phyloP scores from a whole-genome alignment of 305 asterid species.

The Ilex paraguariensis region DNA sequence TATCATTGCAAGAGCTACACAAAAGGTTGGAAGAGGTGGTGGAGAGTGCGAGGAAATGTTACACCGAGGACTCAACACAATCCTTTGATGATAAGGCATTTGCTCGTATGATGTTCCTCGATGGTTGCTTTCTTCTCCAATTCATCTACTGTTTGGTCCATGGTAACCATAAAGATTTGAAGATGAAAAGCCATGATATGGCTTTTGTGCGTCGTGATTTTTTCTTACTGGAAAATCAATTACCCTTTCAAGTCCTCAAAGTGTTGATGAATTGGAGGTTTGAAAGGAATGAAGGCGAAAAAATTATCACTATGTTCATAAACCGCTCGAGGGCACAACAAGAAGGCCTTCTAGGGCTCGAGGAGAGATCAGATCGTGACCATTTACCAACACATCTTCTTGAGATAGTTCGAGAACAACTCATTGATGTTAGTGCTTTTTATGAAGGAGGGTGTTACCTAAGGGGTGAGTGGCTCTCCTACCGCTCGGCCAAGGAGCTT shows the following conservation, averaged over 20 bases:
- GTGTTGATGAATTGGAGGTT: not conserved
- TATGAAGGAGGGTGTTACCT: too few relatives aligned
- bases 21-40: not conserved
- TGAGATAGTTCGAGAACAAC: too few relatives aligned
- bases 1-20: too few relatives aligned
- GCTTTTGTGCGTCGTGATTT: not conserved
- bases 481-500: too few relatives aligned
- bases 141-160: too few relatives aligned
- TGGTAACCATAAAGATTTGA: not conserved
- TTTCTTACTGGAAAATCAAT: not conserved
- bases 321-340: too few relatives aligned
- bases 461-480: too few relatives aligned
- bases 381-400: too few relatives aligned
- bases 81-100: not conserved
- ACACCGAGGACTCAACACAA: not conserved
- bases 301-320: not conserved
- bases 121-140: not conserved
- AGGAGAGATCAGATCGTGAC: too few relatives aligned
- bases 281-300: not conserved
- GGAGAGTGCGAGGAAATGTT: not conserved
- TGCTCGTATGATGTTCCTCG: not conserved
- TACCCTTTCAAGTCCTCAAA: not conserved
- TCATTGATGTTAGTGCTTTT: too few relatives aligned
- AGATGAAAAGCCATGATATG: not conserved
- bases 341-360: too few relatives aligned